These are phyloP conservation scores for Pogostemon cablin DNA, from an alignment of 257 asterid genomes.

Conservation along the genomic window DNA sequence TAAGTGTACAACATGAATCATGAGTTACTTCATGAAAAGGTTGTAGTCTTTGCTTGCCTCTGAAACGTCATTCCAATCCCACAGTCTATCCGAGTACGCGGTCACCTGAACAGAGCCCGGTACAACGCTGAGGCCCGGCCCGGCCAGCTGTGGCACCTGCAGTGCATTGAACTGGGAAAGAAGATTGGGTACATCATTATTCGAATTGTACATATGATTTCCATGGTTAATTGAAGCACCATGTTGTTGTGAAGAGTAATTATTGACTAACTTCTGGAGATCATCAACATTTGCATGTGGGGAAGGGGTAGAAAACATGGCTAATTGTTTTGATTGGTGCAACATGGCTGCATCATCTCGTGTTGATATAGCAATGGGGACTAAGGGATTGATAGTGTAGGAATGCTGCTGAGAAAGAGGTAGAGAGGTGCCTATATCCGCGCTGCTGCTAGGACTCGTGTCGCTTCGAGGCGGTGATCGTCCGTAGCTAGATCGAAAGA, in stretches of 20 bases:
- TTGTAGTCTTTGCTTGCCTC: slow-evolving; percentile 48
- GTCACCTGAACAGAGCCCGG: slow-evolving; percentile 43
- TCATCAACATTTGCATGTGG: slow-evolving; percentile 51
- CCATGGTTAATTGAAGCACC: slow-evolving; percentile 30
- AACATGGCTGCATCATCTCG: slow-evolving; percentile 26
- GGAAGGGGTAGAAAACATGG: slow-evolving; percentile 36
- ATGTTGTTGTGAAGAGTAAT: slow-evolving; percentile 40
- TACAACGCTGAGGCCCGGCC: slow-evolving; percentile 32
- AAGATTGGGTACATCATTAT: slow-evolving; percentile 38
- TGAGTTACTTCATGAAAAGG: slow-evolving; percentile 50
- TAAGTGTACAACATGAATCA: slow-evolving; percentile 4
- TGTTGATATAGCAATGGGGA: slow-evolving; percentile 34
- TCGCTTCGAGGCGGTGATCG: slow-evolving; percentile 40
- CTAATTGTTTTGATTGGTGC: no score
- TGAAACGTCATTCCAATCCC: slow-evolving; percentile 78
- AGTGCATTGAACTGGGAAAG: slow-evolving; percentile 41
- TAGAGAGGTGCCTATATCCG: slow-evolving; percentile 51
- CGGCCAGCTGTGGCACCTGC: slow-evolving; percentile 34
- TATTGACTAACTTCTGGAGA: slow-evolving; percentile 67
- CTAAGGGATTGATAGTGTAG: slow-evolving; percentile 36
- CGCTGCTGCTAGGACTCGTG: slow-evolving; percentile 60
- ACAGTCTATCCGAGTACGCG: slow-evolving; percentile 58
- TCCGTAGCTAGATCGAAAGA: slow-evolving; percentile 23
- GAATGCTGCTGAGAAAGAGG: slow-evolving; percentile 48
- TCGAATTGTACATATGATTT: slow-evolving; percentile 19